Evolutionary conservation across 2,329 filamentous ascomycete species (phyloP), one percentile per base, ranked within the genome.

Genomic region (Hymenoscyphus albidus): DNA sequence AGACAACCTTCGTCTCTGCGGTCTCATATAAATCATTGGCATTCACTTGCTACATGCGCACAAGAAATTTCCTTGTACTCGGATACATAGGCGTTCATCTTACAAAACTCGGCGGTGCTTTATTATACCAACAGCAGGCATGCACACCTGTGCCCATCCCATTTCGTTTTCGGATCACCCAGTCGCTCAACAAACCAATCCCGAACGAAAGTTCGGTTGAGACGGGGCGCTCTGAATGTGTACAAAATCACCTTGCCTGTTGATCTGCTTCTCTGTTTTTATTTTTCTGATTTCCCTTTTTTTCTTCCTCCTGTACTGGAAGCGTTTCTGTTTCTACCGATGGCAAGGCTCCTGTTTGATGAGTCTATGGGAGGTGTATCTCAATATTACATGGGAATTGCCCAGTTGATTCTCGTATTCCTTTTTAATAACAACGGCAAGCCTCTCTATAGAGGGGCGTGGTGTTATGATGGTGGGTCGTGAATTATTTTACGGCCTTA

Each of bases 1-100:
- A 83, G 95, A 98, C 82, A 99, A 99, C 82, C 88, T 99, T 70
- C 90, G 95, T 79, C 86, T 96, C 79, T 97, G 93, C 80, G 94
- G 94, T 85, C 83, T 98, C 78, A 97, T 98, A 85, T 97, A 90
- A 27, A 69, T 70, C 62, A 62, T 42, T 40, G 38, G 59, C 59
- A 64, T 61, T 60, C 38, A 32, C 58, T 62, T 59, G 44, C 59
- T 59, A 56, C 58, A 62, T 67, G 60, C 67, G 56, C 66, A 63
- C 59, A 65, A 66, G 58, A 65, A 59, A 70, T 69, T 68, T 67
- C 60, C 57, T 72, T 71, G 58, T 18, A 64, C 61, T 71, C 66
- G 69, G 70, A 67, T 70, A 71, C 59, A 70, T 65, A 42, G 73
- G 73, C 73, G 73, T 73, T 75, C 66, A 66, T 67, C 58, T 69